phyloP scores from a whole-genome alignment of 345 rosid genomes.

The Hibiscus syriacus region DNA sequence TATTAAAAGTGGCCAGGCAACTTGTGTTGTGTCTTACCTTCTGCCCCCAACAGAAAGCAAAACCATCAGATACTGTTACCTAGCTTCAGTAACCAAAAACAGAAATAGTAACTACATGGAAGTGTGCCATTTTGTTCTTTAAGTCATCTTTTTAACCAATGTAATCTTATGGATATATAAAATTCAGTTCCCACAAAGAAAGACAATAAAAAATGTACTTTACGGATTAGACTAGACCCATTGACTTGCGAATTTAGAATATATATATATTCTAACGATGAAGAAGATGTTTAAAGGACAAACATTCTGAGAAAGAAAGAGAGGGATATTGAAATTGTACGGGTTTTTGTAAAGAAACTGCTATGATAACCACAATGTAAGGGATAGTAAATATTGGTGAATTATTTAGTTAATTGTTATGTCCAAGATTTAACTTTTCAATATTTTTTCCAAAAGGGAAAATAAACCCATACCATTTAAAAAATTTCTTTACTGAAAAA shows the following conservation, averaged over 20 bases:
- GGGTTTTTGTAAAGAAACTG: not conserved
- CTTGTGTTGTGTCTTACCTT: not conserved
- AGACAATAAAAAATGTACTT: not conserved
- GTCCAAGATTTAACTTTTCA: not conserved
- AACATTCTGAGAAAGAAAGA: not conserved
- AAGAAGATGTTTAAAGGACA: not conserved
- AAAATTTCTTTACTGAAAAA: too few species aligned
- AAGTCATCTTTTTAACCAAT: not conserved
- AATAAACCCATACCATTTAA: not conserved
- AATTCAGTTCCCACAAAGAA: constrained; percentile 1
- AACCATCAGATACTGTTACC: not conserved
- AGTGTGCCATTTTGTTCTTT: not conserved
- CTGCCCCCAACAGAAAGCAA: not conserved
- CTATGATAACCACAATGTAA: not conserved
- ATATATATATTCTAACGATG: not conserved
- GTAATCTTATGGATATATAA: not conserved
- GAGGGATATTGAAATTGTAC: not conserved
- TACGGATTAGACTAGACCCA: not conserved
- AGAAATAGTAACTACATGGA: not conserved
- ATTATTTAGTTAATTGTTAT: not conserved
- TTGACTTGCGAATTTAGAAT: not conserved
- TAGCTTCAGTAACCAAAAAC: not conserved
- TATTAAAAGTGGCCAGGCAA: not conserved
- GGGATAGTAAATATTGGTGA: not conserved
- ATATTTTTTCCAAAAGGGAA: not conserved